A percentile compares a stretch with the other conserved stretches of the same genome.
Evolutionary conservation across 176 grass and related monocot species (phyloP).

Genomic region (Eremochloa ophiuroides): DNA sequence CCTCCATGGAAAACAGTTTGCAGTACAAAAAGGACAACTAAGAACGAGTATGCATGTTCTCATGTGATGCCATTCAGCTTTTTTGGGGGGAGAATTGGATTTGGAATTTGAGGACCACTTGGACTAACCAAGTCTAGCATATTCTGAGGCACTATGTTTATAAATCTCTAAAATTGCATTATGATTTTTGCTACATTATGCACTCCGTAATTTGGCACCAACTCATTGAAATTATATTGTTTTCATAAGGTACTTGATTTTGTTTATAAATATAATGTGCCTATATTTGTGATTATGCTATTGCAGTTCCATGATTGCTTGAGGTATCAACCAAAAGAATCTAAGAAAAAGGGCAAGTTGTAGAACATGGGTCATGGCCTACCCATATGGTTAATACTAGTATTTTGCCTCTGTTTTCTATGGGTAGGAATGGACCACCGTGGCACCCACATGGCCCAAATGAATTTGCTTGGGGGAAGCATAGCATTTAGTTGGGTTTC

Average conservation of each 20-base stretch:
- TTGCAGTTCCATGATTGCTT: background rate
- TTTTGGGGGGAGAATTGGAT: background rate
- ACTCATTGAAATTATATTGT: background rate
- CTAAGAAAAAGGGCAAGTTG: background rate
- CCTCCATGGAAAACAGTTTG: background rate
- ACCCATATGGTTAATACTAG: background rate
- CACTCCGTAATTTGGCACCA: no score
- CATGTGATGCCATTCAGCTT: background rate
- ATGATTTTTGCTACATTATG: no score
- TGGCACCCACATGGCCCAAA: slow-evolving; percentile 10
- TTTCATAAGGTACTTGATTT: background rate
- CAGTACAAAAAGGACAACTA: background rate
- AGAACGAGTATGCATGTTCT: background rate
- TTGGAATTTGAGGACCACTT: background rate
- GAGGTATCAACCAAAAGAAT: background rate
- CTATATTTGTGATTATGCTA: background rate
- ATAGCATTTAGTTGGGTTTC: slow-evolving; percentile 37
- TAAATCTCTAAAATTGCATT: background rate
- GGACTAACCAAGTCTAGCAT: background rate
- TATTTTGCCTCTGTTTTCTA: background rate
- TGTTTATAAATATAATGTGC: no score
- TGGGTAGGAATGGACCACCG: slow-evolving; percentile 21
- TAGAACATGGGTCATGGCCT: slow-evolving; percentile 20
- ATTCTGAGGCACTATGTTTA: background rate
- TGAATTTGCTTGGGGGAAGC: slow-evolving; percentile 23